Base-by-base conservation (phyloP, 2,329 filamentous ascomycete genomes). In the Fusarium continuum region DNA sequence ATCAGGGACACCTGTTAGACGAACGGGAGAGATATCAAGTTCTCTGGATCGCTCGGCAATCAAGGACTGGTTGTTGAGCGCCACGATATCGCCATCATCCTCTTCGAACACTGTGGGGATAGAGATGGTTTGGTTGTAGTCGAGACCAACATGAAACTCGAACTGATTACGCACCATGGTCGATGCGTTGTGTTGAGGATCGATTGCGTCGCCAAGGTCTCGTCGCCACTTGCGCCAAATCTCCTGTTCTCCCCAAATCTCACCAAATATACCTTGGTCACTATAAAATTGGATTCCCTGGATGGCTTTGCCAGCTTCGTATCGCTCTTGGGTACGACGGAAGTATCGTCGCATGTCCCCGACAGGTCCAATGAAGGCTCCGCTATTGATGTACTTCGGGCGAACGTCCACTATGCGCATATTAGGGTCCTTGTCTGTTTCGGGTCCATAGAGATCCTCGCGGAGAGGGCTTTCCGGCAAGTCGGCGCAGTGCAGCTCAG, bases 211-310 rank as follows among this genome's bases (percentile, higher is more conserved):
- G 3, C 38, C 25, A 1, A 59, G 26, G 28, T 57, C 45, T 2
- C 61, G 65, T 11, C 55, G 41, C 68, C 58, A 64, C 4, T 34
- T 55, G 3, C 68, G 64, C 58, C 61, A 70, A 7, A 70, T 39
- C 22, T 70, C 68, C 34, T 69, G 68, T 55, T 74, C 71, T 9
- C 65, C 70, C 23, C 71, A 69, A 8, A 75, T 64, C 29, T 74
- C 68, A 5, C 58, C 72, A 6, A 73, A 67, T 38, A 74, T 36
- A 9, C 68, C 71, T 23, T 75, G 73, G 11, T 75, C 73, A 43
- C 67, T 69, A 31, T 60, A 63, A 7, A 73, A 51, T 8, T 60
- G 19, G 3, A 36, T 39, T 6, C 62, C 55, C 2, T 54, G 45
- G 4, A 44, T 46, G 6, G 64, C 49, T 16, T 59, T 46, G 14